Base-by-base conservation (phyloP, 805 yeast species). In the Yarrowia bubula region DNA sequence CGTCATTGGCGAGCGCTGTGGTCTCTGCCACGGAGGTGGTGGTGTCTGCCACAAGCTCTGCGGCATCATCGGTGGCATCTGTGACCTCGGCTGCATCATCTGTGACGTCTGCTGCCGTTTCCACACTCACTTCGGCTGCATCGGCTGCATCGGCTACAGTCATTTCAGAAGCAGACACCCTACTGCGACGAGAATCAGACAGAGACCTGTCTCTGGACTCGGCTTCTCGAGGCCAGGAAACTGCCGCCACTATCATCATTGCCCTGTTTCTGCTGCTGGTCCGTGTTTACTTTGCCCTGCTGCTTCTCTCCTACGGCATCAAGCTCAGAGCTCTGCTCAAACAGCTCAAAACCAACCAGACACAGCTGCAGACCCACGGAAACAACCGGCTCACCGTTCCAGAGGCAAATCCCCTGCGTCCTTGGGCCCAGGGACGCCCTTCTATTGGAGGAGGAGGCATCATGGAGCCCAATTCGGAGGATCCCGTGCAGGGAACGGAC, bases 241-340 rank as follows among this genome's bases (percentile, higher is more conserved):
- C 70, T 8, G 74, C 74, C 4, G 75, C 83, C 67, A 84, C 86
- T 1, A 74, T 82, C 33, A 75, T 81, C n/a, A 72, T 82, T 14
- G 82, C 85, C 0, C 65, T 83, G 3, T 68, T 79, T 7, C 77
- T 84, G 39, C 76, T 82, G 1, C 72, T 75, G 3, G 67, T 79
- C 22, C 77, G 89, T 62, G 55, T 83, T 64, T 86, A 86, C 74
- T 84, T 84, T 74, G 79, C 82, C 39, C 71, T 83, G 66, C 79
- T 84, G 31, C 71, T 86, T 47, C 68, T 86, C 15, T 81, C 88
- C 8, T 86, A 82, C 72, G 79, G 64, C 32, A 44, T 58, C 41
- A 32, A 44, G 28, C 64, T 58, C 8, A 18, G 64, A 11, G 51
- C 51, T 4, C 43, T 58, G 17, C 64, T 58, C 51, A 43, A 58